Percentiles rank a stretch among this genome's conserved stretches.
Evolutionary conservation across 345 rosid genomes (phyloP).

Genomic region (Excoecaria cochinchinensis): DNA sequence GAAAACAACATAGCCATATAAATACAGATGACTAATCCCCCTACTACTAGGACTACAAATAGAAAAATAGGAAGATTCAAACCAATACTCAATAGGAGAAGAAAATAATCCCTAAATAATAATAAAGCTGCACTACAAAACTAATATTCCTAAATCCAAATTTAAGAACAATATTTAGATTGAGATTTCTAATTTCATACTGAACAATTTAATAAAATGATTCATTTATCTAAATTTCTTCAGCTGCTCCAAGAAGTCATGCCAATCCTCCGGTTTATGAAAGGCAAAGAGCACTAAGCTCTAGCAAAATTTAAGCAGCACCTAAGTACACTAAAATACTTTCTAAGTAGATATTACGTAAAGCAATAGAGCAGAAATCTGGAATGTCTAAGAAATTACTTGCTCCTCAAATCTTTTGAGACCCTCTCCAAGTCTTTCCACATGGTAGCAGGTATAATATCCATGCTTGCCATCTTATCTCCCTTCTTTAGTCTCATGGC

Average conservation of each 20-base stretch:
- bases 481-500: constrained; percentile 81
- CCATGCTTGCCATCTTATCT: constrained; percentile 93
- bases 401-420: constrained; percentile 38
- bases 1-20: background rate
- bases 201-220: background rate
- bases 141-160: background rate
- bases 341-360: background rate
- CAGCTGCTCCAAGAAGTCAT: background rate
- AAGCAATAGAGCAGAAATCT: background rate
- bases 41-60: background rate
- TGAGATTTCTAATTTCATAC: background rate
- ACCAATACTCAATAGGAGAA: too few species aligned
- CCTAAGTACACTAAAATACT: background rate
- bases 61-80: background rate
- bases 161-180: background rate
- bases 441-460: constrained; percentile 67
- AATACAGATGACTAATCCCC: background rate
- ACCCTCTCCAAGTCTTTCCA: constrained; percentile 49
- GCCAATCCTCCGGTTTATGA: background rate
- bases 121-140: too few species aligned
- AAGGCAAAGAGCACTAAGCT: background rate
- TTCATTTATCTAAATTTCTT: background rate
- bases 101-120: too few species aligned
- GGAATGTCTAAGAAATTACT: constrained; percentile 36
- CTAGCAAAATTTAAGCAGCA: background rate